phyloP scores from a whole-genome alignment of 2,329 filamentous ascomycete genomes.

The Cladophialophora psammophila region DNA sequence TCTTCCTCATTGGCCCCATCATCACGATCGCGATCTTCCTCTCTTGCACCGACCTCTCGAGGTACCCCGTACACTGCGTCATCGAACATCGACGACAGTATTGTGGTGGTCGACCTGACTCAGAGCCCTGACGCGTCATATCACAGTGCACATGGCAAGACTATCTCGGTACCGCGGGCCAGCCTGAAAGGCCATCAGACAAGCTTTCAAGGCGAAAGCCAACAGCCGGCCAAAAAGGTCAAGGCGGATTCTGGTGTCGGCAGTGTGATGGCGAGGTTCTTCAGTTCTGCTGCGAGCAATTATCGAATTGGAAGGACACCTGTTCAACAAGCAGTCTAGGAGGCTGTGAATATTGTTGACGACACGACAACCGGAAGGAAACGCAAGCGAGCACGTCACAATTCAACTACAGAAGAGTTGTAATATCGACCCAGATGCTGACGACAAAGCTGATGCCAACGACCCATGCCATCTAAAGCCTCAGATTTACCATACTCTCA shows the following conservation, averaged over 20 bases:
- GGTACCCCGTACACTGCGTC: constrained; percentile 54
- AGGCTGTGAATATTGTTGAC: constrained; percentile 2
- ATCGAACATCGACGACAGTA: constrained; percentile 43
- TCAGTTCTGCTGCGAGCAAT: constrained; percentile 52
- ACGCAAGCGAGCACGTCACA: constrained; percentile 15
- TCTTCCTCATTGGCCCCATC: constrained; percentile 55
- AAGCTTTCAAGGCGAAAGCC: constrained; percentile 42
- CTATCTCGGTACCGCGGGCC: constrained; percentile 28
- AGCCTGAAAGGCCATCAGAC: constrained; percentile 45
- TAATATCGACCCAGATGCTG: constrained; percentile 27
- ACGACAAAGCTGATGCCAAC: constrained; percentile 21
- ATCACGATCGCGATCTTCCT: constrained; percentile 51
- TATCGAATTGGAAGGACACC: constrained; percentile 44
- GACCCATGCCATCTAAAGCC: constrained; percentile 5
- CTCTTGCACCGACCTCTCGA: constrained; percentile 49
- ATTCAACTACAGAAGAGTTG: constrained; percentile 9
- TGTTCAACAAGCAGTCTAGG: constrained; percentile 31
- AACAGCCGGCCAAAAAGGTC: constrained; percentile 52
- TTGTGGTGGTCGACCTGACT: constrained; percentile 39
- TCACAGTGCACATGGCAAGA: constrained; percentile 32
- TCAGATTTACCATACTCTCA: constrained; percentile 11
- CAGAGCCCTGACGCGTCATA: constrained; percentile 41
- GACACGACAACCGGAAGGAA: constrained; percentile 2
- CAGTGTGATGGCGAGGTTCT: constrained; percentile 53
- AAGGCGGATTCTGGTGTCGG: constrained; percentile 47